Conservation (phyloP, 495 filamentous ascomycete species). For the Ramalina intermedia region DNA sequence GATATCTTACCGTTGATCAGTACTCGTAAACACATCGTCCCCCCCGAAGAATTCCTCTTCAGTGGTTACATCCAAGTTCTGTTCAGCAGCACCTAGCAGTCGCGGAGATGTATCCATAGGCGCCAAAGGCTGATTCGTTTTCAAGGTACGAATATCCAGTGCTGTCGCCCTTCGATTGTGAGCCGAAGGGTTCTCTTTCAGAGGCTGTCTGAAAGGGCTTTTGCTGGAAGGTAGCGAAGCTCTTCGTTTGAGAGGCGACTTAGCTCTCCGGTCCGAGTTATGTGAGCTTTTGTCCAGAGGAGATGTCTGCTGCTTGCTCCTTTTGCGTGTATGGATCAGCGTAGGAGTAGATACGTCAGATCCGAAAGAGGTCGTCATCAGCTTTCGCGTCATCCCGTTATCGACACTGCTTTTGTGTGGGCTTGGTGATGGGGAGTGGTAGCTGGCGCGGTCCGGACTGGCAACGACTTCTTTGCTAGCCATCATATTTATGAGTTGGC, state of each 20-base stretch:
- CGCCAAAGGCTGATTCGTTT: not conserved
- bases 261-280: not conserved
- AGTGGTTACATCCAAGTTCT: not conserved
- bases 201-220: not conserved
- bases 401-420: not conserved
- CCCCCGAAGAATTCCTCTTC: slow-evolving; percentile 9
- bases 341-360: not conserved
- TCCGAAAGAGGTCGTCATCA: not conserved
- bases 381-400: no score
- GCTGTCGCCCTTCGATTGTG: not conserved
- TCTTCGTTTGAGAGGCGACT: not conserved
- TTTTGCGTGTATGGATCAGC: not conserved
- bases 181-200: not conserved
- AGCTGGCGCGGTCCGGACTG: not conserved
- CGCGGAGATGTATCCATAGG: not conserved
- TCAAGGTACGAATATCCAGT: not conserved
- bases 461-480: slow-evolving; percentile 20
- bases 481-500: slow-evolving; percentile 34
- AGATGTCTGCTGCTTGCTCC: not conserved
- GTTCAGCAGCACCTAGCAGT: not conserved
- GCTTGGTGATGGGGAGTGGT: not conserved
- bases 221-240: not conserved
- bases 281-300: not conserved
- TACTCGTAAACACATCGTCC: slow-evolving; percentile 12
- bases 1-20: slow-evolving; percentile 3